phyloP scores from a whole-genome alignment of 441 rosid genomes.

The Gossypium trilobum region DNA sequence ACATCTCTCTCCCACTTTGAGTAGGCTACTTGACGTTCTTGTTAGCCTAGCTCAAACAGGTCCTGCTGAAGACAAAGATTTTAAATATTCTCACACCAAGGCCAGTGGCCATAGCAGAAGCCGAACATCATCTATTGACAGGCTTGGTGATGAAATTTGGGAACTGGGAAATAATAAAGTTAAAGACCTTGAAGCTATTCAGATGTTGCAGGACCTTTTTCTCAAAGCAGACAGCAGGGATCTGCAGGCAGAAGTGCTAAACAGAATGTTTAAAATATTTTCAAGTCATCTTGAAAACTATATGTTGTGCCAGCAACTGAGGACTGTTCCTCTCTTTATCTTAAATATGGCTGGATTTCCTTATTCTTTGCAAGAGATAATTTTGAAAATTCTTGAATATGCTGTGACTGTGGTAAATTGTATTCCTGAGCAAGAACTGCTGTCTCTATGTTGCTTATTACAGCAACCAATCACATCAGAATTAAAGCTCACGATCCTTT shows the following conservation, averaged over 20 bases:
- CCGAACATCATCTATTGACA: conserved; percentile 5
- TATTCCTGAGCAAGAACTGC: conserved; percentile 96
- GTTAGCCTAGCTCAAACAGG: conserved; percentile 92
- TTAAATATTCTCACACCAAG: conserved; percentile 51
- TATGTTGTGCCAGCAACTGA: conserved; percentile 77
- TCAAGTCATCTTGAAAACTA: conserved; percentile 98
- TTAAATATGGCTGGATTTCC: conserved; percentile 97
- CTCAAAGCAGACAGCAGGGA: conserved; percentile 81
- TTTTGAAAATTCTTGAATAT: conserved; percentile 97
- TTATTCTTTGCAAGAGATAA: conserved; percentile 83
- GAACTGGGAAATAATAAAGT: conserved; percentile 74
- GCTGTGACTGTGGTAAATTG: conserved; percentile 99
- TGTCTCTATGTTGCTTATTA: conserved; percentile 95
- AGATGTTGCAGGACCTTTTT: conserved; percentile 93
- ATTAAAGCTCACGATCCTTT: conserved; percentile 81
- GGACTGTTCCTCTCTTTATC: conserved; percentile 96
- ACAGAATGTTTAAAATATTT: conserved; percentile 96
- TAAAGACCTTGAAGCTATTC: conserved; percentile 99
- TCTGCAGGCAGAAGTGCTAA: conserved; percentile 95
- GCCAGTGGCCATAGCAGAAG: conserved; percentile 16
- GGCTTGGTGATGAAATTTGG: conserved; percentile 58
- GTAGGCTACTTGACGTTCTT: conserved; percentile 97
- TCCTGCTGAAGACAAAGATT: conserved; percentile 55
- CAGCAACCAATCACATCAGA: conserved; percentile 90
- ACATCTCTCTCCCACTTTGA: conserved; percentile 65